Evolutionary conservation across 176 grass and related monocot species (phyloP).

Genomic region (Secale cereale): DNA sequence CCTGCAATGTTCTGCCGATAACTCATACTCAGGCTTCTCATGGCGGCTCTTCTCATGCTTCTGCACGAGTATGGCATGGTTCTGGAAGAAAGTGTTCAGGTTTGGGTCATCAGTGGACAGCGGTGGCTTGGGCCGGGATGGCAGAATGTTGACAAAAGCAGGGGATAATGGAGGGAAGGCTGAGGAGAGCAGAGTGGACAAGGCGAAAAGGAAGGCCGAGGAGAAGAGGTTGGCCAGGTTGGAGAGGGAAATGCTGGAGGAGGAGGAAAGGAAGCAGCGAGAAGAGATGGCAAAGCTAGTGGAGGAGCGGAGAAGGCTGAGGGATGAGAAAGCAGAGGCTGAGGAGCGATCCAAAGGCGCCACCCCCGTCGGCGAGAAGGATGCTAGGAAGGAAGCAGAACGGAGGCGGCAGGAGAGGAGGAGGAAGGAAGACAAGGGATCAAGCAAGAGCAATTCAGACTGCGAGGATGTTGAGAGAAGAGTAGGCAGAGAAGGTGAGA

Average conservation of each 20-base stretch:
- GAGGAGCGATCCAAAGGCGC: slow-evolving; percentile 68
- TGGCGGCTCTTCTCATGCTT: slow-evolving; percentile 37
- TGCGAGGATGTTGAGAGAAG: slow-evolving; percentile 69
- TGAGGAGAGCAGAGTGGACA: slow-evolving; percentile 69
- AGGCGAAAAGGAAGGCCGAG: slow-evolving; percentile 79
- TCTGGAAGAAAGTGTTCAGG: slow-evolving; percentile 59
- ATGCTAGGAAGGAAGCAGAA: slow-evolving; percentile 55
- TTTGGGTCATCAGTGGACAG: slow-evolving; percentile 41
- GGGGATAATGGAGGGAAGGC: slow-evolving; percentile 54
- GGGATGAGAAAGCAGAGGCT: slow-evolving; percentile 78
- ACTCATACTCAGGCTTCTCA: slow-evolving; percentile 37
- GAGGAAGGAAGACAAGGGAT: slow-evolving; percentile 77
- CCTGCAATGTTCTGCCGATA: slow-evolving; percentile 33
- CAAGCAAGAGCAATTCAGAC: slow-evolving; percentile 94
- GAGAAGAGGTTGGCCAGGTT: slow-evolving; percentile 77
- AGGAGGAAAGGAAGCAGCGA: slow-evolving; percentile 93
- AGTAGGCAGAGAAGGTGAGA: slow-evolving; percentile 48
- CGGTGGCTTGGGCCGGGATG: slow-evolving; percentile 24
- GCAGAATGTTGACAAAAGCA: slow-evolving; percentile 47
- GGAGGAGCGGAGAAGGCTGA: slow-evolving; percentile 78
- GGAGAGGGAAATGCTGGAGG: slow-evolving; percentile 92
- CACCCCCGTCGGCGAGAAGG: slow-evolving; percentile 65
- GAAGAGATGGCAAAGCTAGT: slow-evolving; percentile 85
- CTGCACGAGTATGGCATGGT: slow-evolving; percentile 36
- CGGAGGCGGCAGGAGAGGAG: slow-evolving; percentile 56